Evolutionary conservation across 2,329 filamentous ascomycete genomes (phyloP), one percentile per base, ranked within the genome.

Genomic region (Huntiella omanensis): DNA sequence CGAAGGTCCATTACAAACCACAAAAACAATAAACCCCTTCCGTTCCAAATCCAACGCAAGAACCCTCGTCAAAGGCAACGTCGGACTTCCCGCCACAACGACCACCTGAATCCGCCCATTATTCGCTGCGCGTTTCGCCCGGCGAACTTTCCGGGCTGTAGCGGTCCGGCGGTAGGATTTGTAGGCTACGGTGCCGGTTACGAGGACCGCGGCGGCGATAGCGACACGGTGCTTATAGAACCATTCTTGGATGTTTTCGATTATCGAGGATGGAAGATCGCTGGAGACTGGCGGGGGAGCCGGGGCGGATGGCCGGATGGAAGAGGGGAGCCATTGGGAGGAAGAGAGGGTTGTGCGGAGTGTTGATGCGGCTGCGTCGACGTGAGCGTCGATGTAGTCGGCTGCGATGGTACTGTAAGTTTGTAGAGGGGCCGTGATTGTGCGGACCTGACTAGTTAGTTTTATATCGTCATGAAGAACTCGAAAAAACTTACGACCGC

Each of bases 11-110:
- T 77, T 80, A 55, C 86, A 88, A 1, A 93, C 83, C 50, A 98
- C 70, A 60, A 86, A 98, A 47, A 96, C 84, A 50, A 96, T 83
- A 60, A 92, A 96, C 4, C 91, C 91, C 52, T 86, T 76, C 50
- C 86, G 71, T 63, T 96, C 91, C 53, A 98, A 68, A 57, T 98
- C 91, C 41, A 87, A 64, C 2, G 85, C 77, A 46, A 96, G 67
- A 8, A 84, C 85, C 56, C 79, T 80, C 5, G 85, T 88, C 56
- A 95, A 69, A 12, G 87, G 82, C 55, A 93, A 77, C 43, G 80
- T 75, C 2, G 85, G 82, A 15, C 84, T 86, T n/a, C 88, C 88
- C 16, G 86, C 86, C 51, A 96, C 73, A 22, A 96, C 82, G 58
- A 77, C 66, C 4, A 96, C 88, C 61, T 98, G 91, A 52, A 80